Percentiles rank a stretch among this genome's conserved stretches.
phyloP scores from a whole-genome alignment of 2,329 filamentous ascomycete species.

The Cladophialophora psammophila region DNA sequence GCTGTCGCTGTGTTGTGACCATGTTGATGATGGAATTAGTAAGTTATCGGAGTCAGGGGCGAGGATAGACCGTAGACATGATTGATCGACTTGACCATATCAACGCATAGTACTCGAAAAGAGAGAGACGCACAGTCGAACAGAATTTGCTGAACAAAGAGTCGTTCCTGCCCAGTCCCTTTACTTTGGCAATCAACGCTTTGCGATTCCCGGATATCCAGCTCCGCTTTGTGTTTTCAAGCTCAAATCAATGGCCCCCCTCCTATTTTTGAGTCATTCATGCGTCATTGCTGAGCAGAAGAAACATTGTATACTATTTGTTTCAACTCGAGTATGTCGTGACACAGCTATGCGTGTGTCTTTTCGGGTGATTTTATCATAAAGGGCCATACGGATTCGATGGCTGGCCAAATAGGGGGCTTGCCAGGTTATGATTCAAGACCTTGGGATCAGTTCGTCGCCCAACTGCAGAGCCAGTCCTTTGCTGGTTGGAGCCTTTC shows the following conservation, averaged over 20 bases:
- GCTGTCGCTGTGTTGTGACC: conserved; percentile 2
- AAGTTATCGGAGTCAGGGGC: neutral
- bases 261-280: conserved; percentile 22
- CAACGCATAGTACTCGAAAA: conserved; percentile 14
- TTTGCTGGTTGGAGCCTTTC: conserved; percentile 34
- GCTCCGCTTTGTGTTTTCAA: conserved; percentile 17
- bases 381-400: conserved; percentile 12
- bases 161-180: conserved; percentile 3
- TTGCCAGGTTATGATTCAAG: conserved; percentile 23
- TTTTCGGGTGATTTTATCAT: conserved; percentile 28
- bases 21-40: conserved; percentile 9
- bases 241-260: conserved; percentile 20
- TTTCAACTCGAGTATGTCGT: conserved; percentile 34
- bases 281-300: conserved; percentile 23
- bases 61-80: conserved; percentile 9
- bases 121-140: conserved; percentile 1
- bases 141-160: neutral
- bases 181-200: conserved; percentile 10
- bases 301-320: conserved; percentile 36
- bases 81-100: conserved; percentile 10
- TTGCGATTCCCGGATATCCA: conserved; percentile 20
- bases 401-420: neutral
- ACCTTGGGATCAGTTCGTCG: conserved; percentile 60
- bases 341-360: conserved; percentile 27
- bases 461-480: conserved; percentile 71